phyloP scores from a whole-genome alignment of 2,329 filamentous ascomycete genomes.

The Calcarisporium arbuscula region DNA sequence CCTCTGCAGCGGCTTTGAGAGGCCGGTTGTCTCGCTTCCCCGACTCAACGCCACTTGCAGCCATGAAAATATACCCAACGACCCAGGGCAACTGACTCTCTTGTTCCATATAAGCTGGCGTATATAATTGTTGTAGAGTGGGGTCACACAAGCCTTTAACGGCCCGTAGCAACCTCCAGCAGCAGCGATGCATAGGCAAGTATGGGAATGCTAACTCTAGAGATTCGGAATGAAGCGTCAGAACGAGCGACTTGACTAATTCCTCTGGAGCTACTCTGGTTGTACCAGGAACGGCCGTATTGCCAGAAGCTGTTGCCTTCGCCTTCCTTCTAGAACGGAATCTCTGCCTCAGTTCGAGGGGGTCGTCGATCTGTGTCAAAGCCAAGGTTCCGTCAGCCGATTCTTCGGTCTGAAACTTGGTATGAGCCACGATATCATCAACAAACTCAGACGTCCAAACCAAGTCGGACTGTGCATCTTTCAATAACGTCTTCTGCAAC shows the following conservation, averaged over 20 bases:
- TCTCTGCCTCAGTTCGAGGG: conserved; percentile 4
- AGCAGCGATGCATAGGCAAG: conserved; percentile 33
- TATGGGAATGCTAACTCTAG: conserved; percentile 34
- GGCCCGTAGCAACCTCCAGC: conserved; percentile 30
- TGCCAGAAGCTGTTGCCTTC: conserved; percentile 11
- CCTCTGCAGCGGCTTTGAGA: too few relatives aligned
- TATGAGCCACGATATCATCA: conserved; percentile 25
- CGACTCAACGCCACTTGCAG: conserved; percentile 1
- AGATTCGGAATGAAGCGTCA: conserved; percentile 28
- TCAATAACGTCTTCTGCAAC: conserved; percentile 28
- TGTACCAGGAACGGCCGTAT: conserved; percentile 13
- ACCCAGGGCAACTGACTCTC: conserved; percentile 34
- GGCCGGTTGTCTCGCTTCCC: background rate
- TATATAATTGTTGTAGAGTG: conserved; percentile 24
- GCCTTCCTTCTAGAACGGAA: conserved; percentile 8
- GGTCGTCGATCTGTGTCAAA: background rate
- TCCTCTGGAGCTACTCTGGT: conserved; percentile 14
- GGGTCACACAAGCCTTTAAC: conserved; percentile 24
- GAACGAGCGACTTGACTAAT: conserved; percentile 24
- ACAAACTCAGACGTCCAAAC: conserved; percentile 28
- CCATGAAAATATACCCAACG: conserved; percentile 33
- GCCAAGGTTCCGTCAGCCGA: background rate
- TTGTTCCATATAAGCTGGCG: conserved; percentile 27
- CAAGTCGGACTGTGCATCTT: conserved; percentile 13
- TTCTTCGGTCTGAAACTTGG: conserved; percentile 13